A percentile compares a stretch with the other conserved stretches of the same genome.
Conservation (phyloP, 2,329 filamentous ascomycete species). For the Delphinella strobiligena region DNA sequence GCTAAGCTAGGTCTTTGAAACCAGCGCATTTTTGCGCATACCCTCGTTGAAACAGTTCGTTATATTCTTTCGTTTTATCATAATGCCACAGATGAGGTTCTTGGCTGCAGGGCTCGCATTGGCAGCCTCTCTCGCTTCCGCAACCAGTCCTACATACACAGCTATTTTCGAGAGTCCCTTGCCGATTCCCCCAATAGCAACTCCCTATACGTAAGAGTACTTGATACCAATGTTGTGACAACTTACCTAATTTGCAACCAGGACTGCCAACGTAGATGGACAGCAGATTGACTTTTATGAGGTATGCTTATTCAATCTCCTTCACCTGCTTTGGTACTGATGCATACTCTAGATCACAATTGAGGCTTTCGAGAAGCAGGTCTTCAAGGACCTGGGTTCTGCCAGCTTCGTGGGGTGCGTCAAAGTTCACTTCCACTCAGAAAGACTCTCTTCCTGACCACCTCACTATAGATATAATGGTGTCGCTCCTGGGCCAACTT, state of each 20-base stretch:
- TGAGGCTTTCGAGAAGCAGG: constrained; percentile 25
- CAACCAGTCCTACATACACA: constrained; percentile 9
- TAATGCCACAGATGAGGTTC: too few relatives aligned
- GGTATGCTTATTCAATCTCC: too few relatives aligned
- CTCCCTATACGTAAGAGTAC: constrained; percentile 4
- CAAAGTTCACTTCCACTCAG: too few relatives aligned
- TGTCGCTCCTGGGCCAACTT: constrained; percentile 39
- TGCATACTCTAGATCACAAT: too few relatives aligned
- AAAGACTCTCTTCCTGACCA: too few relatives aligned
- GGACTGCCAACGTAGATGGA: constrained; percentile 8
- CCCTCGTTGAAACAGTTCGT: too few relatives aligned
- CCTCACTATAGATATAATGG: too few relatives aligned
- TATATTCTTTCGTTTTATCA: too few relatives aligned
- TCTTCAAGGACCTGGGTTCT: constrained; percentile 26
- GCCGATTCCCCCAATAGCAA: constrained; percentile 8
- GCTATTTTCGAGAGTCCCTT: constrained; percentile 9
- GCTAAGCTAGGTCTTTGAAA: too few relatives aligned
- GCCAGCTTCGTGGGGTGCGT: constrained; percentile 34
- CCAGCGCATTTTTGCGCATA: too few relatives aligned
- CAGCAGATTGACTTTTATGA: constrained; percentile 35
- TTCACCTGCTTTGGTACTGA: too few relatives aligned
- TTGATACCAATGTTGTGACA: not conserved
- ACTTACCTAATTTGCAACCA: not conserved
- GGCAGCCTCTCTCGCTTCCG: constrained; percentile 1
- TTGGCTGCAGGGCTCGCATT: constrained; percentile 1